phyloP scores from a whole-genome alignment of 345 rosid species.

The Syzygium jambos region DNA sequence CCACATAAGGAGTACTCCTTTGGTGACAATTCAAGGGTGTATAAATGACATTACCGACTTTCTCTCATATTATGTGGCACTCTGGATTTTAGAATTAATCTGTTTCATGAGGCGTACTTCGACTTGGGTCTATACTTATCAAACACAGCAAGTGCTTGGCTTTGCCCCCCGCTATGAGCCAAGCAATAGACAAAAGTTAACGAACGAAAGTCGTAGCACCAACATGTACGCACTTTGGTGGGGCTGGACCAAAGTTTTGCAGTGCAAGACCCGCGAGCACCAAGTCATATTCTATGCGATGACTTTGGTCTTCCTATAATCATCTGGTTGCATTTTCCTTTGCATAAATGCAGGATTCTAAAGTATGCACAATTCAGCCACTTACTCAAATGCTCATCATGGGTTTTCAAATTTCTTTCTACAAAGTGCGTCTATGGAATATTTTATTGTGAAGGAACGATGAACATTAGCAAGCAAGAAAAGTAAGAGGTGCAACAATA shows the following conservation, averaged over 20 bases:
- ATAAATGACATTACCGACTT: not conserved
- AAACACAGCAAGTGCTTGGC: too few relatives aligned
- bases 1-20: too few relatives aligned
- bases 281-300: not conserved
- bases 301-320: too few relatives aligned
- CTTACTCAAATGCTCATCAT: too few relatives aligned
- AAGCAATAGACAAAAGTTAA: too few relatives aligned
- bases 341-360: too few relatives aligned
- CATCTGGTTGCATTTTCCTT: too few relatives aligned
- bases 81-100: not conserved
- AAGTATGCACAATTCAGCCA: too few relatives aligned
- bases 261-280: not conserved
- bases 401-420: too few relatives aligned
- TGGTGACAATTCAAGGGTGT: not conserved
- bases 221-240: not conserved
- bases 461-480: not conserved
- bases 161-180: too few relatives aligned
- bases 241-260: not conserved
- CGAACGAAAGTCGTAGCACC: not conserved
- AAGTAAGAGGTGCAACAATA: not conserved
- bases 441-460: not conserved
- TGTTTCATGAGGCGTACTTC: not conserved
- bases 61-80: not conserved
- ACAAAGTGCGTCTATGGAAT: too few relatives aligned
- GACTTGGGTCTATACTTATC: too few relatives aligned